Conservation (phyloP, 2,329 filamentous ascomycete species). For the Huntiella abstrusa region DNA sequence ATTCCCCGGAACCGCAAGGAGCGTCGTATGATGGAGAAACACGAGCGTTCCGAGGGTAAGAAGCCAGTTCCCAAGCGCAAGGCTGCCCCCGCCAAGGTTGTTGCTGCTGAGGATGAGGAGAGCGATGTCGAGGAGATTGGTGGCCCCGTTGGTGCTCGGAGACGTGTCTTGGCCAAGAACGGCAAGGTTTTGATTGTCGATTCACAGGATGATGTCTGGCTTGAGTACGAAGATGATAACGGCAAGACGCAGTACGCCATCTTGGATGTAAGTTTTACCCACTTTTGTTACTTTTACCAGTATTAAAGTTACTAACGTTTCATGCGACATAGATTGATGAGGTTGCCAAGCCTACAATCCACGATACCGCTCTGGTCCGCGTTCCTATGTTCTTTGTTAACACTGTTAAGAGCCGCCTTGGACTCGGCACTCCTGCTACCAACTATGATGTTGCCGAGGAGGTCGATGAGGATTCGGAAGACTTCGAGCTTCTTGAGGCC, state of each 20-base stretch:
- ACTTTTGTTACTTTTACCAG: neutral
- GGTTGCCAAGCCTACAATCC: constrained; percentile 56
- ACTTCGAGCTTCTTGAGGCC: constrained; percentile 46
- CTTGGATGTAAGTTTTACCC: constrained; percentile 51
- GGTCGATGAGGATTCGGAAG: constrained; percentile 26
- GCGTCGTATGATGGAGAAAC: constrained; percentile 74
- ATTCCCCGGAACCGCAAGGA: constrained; percentile 63
- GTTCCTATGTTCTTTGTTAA: constrained; percentile 51
- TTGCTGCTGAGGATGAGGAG: constrained; percentile 25
- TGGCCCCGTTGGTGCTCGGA: constrained; percentile 57
- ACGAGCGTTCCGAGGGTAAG: constrained; percentile 51
- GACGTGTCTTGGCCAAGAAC: constrained; percentile 80
- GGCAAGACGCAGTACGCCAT: constrained; percentile 68
- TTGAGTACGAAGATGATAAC: constrained; percentile 83
- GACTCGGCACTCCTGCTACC: constrained; percentile 15
- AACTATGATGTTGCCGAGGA: constrained; percentile 18
- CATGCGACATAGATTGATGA: constrained; percentile 45
- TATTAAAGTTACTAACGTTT: constrained; percentile 13
- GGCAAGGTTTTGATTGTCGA: constrained; percentile 91
- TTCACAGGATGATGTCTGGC: constrained; percentile 74
- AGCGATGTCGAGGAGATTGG: constrained; percentile 27
- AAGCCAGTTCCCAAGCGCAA: constrained; percentile 28
- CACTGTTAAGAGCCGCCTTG: constrained; percentile 31
- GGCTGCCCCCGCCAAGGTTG: constrained; percentile 15
- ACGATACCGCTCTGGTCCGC: constrained; percentile 65